These are phyloP conservation scores for Amanita rubescens DNA, from an alignment of 768 basidiomycete genomes.

Conservation along the genomic window DNA sequence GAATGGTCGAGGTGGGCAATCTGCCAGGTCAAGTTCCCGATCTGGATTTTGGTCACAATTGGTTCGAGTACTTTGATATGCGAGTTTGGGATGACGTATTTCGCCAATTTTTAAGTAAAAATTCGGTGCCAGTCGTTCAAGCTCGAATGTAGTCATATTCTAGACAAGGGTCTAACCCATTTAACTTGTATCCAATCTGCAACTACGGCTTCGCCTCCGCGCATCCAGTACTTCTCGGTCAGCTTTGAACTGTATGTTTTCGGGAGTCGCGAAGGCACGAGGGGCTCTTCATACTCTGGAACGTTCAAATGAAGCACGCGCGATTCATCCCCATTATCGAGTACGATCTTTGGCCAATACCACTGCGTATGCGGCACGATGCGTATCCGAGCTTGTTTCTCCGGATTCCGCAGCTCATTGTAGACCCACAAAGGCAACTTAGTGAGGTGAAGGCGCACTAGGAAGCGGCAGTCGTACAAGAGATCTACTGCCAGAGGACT, in stretches of 20 bases:
- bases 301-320: constrained; percentile 15
- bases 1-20: not conserved
- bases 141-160: constrained; percentile 14
- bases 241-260: not conserved
- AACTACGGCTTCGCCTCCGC: constrained; percentile 7
- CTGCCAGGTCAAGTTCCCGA: constrained; percentile 21
- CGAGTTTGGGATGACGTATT: constrained; percentile 30
- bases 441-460: constrained; percentile 37
- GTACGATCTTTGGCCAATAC: constrained; percentile 41
- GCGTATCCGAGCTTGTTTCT: constrained; percentile 18
- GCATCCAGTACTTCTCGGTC: constrained; percentile 5
- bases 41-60: constrained; percentile 34
- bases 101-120: constrained; percentile 15
- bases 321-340: constrained; percentile 12
- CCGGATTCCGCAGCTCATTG: constrained; percentile 17
- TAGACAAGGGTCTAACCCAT: constrained; percentile 35
- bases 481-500: constrained; percentile 22
- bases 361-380: constrained; percentile 35
- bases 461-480: constrained; percentile 63
- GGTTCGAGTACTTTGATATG: constrained; percentile 40
- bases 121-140: not conserved
- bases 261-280: not conserved
- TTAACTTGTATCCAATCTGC: constrained; percentile 36
- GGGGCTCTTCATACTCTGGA: not conserved
- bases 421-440: constrained; percentile 34